Conservation (phyloP, 257 asterid genomes). For the Ligustrum vulgare region DNA sequence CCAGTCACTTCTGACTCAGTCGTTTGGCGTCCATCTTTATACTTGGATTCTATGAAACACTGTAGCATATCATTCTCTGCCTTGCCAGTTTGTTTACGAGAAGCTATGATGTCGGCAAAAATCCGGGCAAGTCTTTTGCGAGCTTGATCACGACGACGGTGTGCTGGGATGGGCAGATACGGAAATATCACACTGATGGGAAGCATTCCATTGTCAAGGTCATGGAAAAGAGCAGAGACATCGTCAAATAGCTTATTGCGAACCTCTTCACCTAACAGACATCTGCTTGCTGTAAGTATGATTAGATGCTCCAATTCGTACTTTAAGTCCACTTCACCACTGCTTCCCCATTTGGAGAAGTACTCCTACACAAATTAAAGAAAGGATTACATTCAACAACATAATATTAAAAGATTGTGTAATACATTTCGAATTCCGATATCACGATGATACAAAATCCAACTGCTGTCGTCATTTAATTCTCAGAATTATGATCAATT, state of each 20-base stretch:
- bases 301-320: slow-evolving; percentile 53
- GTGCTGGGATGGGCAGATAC: slow-evolving; percentile 54
- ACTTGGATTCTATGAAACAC: slow-evolving; percentile 53
- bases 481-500: too few relatives aligned
- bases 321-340: slow-evolving; percentile 51
- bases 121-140: slow-evolving; percentile 48
- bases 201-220: slow-evolving; percentile 59
- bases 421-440: too few relatives aligned
- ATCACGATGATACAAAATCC: too few relatives aligned
- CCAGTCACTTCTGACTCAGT: slow-evolving; percentile 52
- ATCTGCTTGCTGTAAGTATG: slow-evolving; percentile 55
- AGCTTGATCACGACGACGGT: slow-evolving; percentile 49
- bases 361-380: slow-evolving; percentile 34
- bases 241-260: slow-evolving; percentile 55
- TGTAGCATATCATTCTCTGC: slow-evolving; percentile 47
- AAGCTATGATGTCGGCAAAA: slow-evolving; percentile 40
- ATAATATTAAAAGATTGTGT: too few relatives aligned
- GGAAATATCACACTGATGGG: slow-evolving; percentile 57
- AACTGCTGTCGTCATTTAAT: too few relatives aligned
- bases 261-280: slow-evolving; percentile 56
- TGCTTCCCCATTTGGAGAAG: slow-evolving; percentile 57
- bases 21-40: slow-evolving; percentile 55
- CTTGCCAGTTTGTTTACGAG: slow-evolving; percentile 46
- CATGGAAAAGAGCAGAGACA: slow-evolving; percentile 57
- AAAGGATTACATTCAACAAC: too few relatives aligned